Evolutionary conservation across 371 early-diverging fungal species (phyloP).

Genomic region (Paramicrosporidium saccamoebae): DNA sequence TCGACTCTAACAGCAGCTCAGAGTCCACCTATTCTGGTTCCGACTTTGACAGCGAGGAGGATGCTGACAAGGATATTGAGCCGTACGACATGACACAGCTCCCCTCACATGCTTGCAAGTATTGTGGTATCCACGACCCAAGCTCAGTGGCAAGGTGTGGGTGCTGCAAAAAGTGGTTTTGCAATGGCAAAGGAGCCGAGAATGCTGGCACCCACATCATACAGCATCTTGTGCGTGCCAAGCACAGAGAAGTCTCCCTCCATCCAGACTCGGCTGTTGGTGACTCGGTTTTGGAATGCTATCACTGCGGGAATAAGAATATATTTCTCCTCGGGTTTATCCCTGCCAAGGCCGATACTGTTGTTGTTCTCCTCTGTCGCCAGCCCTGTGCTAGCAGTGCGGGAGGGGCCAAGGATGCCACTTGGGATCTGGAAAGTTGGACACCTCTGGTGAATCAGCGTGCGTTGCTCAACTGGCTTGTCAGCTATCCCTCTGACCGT

Average conservation of each 20-base stretch:
- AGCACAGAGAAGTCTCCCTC: constrained; percentile 70
- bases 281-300: constrained; percentile 77
- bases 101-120: constrained; percentile 58
- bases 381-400: constrained; percentile 74
- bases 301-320: constrained; percentile 79
- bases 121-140: constrained; percentile 67
- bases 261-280: constrained; percentile 70
- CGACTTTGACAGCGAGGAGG: too few relatives aligned
- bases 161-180: constrained; percentile 78
- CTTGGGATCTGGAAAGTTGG: constrained; percentile 89
- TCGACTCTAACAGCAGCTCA: too few relatives aligned
- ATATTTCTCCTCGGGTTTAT: constrained; percentile 87
- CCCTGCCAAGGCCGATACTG: constrained; percentile 85
- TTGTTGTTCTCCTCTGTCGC: constrained; percentile 78
- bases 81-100: too few relatives aligned
- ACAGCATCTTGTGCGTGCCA: constrained; percentile 67
- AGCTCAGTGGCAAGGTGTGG: constrained; percentile 72
- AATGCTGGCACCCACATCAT: constrained; percentile 84
- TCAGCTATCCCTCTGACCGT: constrained; percentile 53
- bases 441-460: constrained; percentile 78
- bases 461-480: constrained; percentile 70
- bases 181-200: constrained; percentile 67
- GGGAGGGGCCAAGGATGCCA: constrained; percentile 58
- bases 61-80: too few relatives aligned
- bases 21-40: too few relatives aligned